Base-by-base conservation (phyloP, 257 asterid genomes). In the Nemophila menziesii region DNA sequence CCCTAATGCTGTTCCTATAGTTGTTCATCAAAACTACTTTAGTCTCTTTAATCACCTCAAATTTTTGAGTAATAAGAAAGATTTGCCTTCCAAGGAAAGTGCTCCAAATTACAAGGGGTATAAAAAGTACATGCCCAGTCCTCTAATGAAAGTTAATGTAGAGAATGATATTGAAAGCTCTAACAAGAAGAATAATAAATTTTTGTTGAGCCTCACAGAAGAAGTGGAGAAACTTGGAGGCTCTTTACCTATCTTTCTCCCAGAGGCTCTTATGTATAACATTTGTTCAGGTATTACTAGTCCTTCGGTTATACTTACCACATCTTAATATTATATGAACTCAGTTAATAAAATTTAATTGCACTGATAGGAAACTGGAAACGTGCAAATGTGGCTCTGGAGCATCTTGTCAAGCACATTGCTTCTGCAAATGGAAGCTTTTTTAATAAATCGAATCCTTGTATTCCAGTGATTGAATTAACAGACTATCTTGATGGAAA, bases 141-240 rank as follows among this genome's bases (percentile, higher is more conserved):
- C 54, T 55, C 53, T 60, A 11, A 22, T 49, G 56, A 74, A 60
- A 55, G 50, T 58, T 64, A 63, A 56, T 26, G 38, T 22, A 51
- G 44, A 51, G 44, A 64, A 55, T 63, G 51, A 64, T 45, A 18
- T 57, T 52, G 61, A 55, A 63, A 54, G 57, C 41, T 55, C 57
- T 54, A 51, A 37, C 48, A 56, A 49, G 63, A 60, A 38, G 44
- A 43, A 34, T 52, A 48, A 62, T 40, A 26, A 52, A 55, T 55
- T 61, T 61, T 78, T 74, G 41, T 77, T 74, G 84, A 84, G 85
- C 72, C 64, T 89, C 70, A 57, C 77, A 52, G 87, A 75, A 60
- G 68, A 80, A 54, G 80, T 82, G 8, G 87, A 77, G 62, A 57
- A 54, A 57, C 64, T 80, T 24, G 92, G 94, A 56, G 98, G 98